Percentiles rank a stretch among this genome's conserved stretches.
phyloP scores from a whole-genome alignment of 371 early-diverging fungal species.

The Apophysomyces ossiformis region DNA sequence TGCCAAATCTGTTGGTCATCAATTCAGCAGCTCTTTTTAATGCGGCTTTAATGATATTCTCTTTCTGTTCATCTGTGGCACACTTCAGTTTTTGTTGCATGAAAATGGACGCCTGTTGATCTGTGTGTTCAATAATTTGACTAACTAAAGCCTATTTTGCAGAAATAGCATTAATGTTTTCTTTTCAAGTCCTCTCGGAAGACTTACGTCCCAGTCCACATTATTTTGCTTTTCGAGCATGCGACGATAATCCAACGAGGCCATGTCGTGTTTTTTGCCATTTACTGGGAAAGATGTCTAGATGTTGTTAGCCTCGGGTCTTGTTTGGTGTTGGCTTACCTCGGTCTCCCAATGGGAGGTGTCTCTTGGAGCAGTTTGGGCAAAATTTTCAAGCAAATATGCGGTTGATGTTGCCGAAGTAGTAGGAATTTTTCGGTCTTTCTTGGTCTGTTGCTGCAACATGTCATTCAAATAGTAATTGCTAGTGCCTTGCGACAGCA shows the following conservation, averaged over 20 bases:
- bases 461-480: background rate
- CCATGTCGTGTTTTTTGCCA: slow-evolving; percentile 3
- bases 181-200: too few relatives aligned
- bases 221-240: slow-evolving; percentile 34
- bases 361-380: background rate
- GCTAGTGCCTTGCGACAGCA: background rate
- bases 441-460: background rate
- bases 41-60: slow-evolving; percentile 65
- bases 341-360: slow-evolving; percentile 16
- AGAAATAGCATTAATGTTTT: background rate
- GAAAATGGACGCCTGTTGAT: slow-evolving; percentile 79
- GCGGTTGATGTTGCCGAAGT: background rate
- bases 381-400: background rate
- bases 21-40: slow-evolving; percentile 59
- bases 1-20: slow-evolving; percentile 81
- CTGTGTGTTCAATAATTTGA: slow-evolving; percentile 72
- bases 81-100: slow-evolving; percentile 75
- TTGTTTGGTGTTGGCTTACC: slow-evolving; percentile 10
- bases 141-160: slow-evolving; percentile 51
- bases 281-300: background rate
- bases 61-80: slow-evolving; percentile 56
- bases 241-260: slow-evolving; percentile 28
- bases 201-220: slow-evolving; percentile 40
- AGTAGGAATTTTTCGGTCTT: background rate
- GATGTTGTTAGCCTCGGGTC: background rate